Conservation (phyloP, 129 eudicot genomes). For the Lactuca saligna region DNA sequence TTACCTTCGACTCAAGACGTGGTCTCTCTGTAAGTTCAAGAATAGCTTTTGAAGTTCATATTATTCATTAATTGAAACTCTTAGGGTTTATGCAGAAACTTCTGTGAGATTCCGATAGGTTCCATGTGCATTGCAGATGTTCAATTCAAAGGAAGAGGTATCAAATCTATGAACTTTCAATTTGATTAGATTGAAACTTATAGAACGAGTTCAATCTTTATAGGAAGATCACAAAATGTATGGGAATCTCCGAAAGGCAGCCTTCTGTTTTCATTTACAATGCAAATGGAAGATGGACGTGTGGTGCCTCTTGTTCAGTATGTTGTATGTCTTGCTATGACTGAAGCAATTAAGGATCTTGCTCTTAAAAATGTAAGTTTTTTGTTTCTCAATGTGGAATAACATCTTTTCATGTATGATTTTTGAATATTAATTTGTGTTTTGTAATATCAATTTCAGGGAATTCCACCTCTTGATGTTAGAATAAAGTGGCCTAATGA, state of each 20-base stretch:
- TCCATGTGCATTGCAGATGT: constrained; percentile 84
- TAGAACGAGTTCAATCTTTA: neutral
- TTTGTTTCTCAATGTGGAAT: neutral
- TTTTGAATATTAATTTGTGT: constrained; percentile 18
- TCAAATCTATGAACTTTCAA: neutral
- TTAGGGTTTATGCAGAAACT: constrained; percentile 54
- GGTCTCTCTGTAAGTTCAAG: constrained; percentile 62
- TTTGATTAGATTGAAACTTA: neutral
- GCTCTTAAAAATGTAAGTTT: constrained; percentile 56
- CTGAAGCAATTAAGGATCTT: constrained; percentile 78
- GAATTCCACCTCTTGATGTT: constrained; percentile 69
- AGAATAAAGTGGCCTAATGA: constrained; percentile 99
- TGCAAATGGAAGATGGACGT: constrained; percentile 94
- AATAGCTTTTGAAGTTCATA: neutral
- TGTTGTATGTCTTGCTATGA: constrained; percentile 80
- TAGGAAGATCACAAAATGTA: constrained; percentile 75
- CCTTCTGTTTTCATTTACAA: constrained; percentile 73
- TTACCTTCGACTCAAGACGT: constrained; percentile 88
- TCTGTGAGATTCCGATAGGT: constrained; percentile 73
- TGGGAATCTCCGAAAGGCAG: constrained; percentile 99
- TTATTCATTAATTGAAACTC: constrained; percentile 19
- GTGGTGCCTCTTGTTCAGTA: constrained; percentile 88
- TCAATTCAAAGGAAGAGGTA: constrained; percentile 95
- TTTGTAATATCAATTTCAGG: constrained; percentile 53
- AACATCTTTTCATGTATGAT: too few relatives aligned